Conservation (phyloP, 108 stramenopile genomes). For the Craspedostauros australis region DNA sequence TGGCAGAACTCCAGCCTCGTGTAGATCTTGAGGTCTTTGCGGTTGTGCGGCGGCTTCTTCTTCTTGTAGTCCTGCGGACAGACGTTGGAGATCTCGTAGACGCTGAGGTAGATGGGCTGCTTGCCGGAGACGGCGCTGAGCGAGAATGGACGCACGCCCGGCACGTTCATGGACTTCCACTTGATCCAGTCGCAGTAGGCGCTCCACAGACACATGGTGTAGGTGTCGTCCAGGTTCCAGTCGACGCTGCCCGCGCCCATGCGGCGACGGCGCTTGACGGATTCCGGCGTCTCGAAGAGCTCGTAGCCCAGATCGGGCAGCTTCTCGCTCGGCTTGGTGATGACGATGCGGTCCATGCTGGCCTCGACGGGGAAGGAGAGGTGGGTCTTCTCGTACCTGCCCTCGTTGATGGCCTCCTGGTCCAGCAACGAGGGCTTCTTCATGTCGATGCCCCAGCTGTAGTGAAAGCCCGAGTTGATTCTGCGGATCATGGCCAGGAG, state of each 20-base stretch:
- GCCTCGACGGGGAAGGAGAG: slow-evolving; percentile 67
- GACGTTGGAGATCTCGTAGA: slow-evolving; percentile 37
- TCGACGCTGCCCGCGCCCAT: slow-evolving; percentile 47
- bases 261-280: slow-evolving; percentile 37
- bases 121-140: slow-evolving; percentile 39
- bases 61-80: slow-evolving; percentile 33
- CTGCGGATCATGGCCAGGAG: slow-evolving; percentile 53
- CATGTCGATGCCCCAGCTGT: slow-evolving; percentile 32
- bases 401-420: slow-evolving; percentile 6
- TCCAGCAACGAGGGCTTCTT: neutral
- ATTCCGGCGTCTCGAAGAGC: slow-evolving; percentile 43
- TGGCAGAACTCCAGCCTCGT: slow-evolving; percentile 41
- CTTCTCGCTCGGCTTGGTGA: slow-evolving; percentile 49
- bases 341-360: slow-evolving; percentile 68
- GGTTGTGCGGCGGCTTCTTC: slow-evolving; percentile 30
- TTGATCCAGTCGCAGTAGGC: slow-evolving; percentile 43
- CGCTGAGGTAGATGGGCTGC: slow-evolving; percentile 50
- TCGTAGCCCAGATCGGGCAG: slow-evolving; percentile 55
- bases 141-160: slow-evolving; percentile 54
- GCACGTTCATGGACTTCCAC: slow-evolving; percentile 59
- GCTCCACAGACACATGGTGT: slow-evolving; percentile 61
- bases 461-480: slow-evolving; percentile 65
- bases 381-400: slow-evolving; percentile 53
- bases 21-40: slow-evolving; percentile 27
- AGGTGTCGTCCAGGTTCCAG: slow-evolving; percentile 54